Conservation (phyloP, 2,329 filamentous ascomycete species). For the Nigrograna mackinnonii region DNA sequence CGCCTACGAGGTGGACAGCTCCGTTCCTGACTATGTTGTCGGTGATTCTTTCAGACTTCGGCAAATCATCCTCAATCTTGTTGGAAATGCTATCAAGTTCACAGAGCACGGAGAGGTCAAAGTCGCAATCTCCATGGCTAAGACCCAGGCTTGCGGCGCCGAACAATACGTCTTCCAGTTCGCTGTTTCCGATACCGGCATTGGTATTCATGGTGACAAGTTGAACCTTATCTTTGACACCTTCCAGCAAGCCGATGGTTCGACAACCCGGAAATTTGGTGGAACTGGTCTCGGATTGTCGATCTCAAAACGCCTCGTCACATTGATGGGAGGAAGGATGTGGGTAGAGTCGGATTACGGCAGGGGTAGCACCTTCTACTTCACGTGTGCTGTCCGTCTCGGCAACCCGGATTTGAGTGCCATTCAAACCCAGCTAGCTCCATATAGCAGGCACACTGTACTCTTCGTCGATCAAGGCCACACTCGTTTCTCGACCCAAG, state of each 20-base stretch:
- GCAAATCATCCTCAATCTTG: constrained; percentile 95
- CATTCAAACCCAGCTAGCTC: constrained; percentile 81
- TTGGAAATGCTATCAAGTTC: constrained; percentile 99
- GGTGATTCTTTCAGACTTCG: constrained; percentile 95
- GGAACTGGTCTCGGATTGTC: constrained; percentile 92
- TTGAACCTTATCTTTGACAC: constrained; percentile 97
- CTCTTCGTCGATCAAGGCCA: constrained; percentile 92
- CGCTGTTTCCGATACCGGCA: constrained; percentile 92
- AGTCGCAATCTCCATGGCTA: constrained; percentile 79
- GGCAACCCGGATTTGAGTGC: constrained; percentile 77
- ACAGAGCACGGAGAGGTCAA: constrained; percentile 96
- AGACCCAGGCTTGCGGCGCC: constrained; percentile 65
- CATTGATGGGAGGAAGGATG: constrained; percentile 93
- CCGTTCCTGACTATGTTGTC: constrained; percentile 91
- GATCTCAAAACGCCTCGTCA: constrained; percentile 93
- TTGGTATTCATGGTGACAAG: constrained; percentile 94
- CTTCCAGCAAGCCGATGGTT: constrained; percentile 97
- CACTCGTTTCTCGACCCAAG: constrained; percentile 75
- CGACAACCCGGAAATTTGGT: constrained; percentile 93
- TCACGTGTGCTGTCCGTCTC: constrained; percentile 88
- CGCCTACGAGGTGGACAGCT: constrained; percentile 90
- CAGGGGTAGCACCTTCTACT: constrained; percentile 92
- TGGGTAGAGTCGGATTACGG: constrained; percentile 95
- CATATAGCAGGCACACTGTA: constrained; percentile 91
- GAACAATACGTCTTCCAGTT: constrained; percentile 95